Evolutionary conservation across 352 stramenopile species (phyloP), one percentile per base, ranked within the genome.

Genomic region (Ophiocytium majus): DNA sequence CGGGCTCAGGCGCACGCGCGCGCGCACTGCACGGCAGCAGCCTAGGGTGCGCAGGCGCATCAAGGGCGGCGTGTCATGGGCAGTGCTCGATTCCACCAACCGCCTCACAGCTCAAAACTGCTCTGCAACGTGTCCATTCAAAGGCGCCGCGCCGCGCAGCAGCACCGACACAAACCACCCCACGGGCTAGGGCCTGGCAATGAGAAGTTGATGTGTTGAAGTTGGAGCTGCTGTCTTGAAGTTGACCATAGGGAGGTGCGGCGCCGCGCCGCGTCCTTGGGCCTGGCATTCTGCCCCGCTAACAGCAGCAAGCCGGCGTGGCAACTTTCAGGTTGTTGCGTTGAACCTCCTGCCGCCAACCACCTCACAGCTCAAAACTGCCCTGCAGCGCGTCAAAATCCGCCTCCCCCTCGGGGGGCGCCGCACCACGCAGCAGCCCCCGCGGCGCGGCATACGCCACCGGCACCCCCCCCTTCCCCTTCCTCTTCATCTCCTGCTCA

Each of bases 401-500:
- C 5, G 66, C 66, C 14, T 78, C 35, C 5, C 66, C 66, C 5
- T 78, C 66, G 32, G 66, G 32, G 5, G 5, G 32, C 32, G 32
- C 35, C 5, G 5, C 5, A 14, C 32, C 17, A 10, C 32, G 32
- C 32, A 78, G 66, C 32, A 78, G 66, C 32, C 66, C 66, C 5
- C 66, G 35, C 14, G 66, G 66, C 14, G 66, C 5, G 5, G 35
- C 35, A 14, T 17, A 43, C 32, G 66, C 66, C 35, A 78, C 32
- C 5, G 66, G 66, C 32, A 78, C 14, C 5, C 35, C 66, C 32
- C 35, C 66, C 43, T 57, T 14, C 43, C 43, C 43, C 5, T 78
- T 78, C 5, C 66, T 5, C 66, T 78, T 78, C 66, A 78, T 78
- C 66, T 78, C 66, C 35, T 78, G 66, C 5, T 78, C 66, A 14